Base-by-base conservation (phyloP, 1,284 basidiomycete species). In the Microbotryomycetes sp. region DNA sequence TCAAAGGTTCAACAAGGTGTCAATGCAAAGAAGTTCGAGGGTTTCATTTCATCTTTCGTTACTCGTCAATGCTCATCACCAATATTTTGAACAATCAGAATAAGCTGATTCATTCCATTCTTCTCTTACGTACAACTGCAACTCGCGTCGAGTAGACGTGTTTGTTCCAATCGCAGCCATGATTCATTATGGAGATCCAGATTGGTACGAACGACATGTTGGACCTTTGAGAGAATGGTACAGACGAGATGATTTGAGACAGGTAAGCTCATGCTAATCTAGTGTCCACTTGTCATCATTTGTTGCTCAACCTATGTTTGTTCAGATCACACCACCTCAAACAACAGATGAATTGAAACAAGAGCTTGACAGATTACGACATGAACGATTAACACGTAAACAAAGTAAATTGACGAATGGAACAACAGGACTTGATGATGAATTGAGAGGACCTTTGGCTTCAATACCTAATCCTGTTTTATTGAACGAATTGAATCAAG, bases 81-180 rank as follows among this genome's bases (percentile, higher is more conserved):
- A 28, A 25, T 29, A 9, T 14, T 1, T 49, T 16, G 12, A 7
- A 6, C 28, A 22, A n/a, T 12, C 12, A 22, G 28, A n/a, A n/a
- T n/a, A n/a, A n/a, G n/a, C n/a, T n/a, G n/a, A n/a, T n/a, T n/a
- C 6, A 25, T 25, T 9, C 1, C 15, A 25, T 52, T 19, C 50
- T 52, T 25, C 15, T 30, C 7, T 52, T 52, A 29, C n/a, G 25
- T 14, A 12, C 26, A 14, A 28, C 1, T 23, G 23, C 19, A 3
- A 25, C 23, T 50, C n/a, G 28, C 23, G 26, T 3, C 32, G n/a
- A 1, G 4, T 59, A 69, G 67, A 77, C 63, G 72, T 77, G 51
- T 77, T 77, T 68, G 72, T 74, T 51, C 76, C 76, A 2, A 68
- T 76, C 14, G 74, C 71, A 4, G 67, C 74, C 48, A 77, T 77